These are phyloP conservation scores for Calonectria leucothoes DNA, from an alignment of 2,329 filamentous ascomycete genomes.

Conservation along the genomic window DNA sequence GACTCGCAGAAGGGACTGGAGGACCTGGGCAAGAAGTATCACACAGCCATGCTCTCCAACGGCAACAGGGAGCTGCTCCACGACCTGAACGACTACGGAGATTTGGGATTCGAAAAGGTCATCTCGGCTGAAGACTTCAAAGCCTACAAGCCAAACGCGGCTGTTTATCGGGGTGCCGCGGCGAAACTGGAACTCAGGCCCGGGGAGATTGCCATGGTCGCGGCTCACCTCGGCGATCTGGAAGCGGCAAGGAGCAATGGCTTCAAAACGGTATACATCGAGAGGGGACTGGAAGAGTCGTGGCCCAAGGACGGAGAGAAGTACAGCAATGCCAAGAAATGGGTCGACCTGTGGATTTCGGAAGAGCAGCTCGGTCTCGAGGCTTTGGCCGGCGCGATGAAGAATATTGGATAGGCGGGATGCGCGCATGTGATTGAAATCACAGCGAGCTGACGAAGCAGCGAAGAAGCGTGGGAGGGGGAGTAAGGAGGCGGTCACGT, in stretches of 20 bases:
- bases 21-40: conserved; percentile 60
- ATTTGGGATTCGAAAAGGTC: conserved; percentile 71
- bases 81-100: conserved; percentile 70
- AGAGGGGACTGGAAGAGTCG: conserved; percentile 74
- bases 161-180: conserved; percentile 77
- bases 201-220: conserved; percentile 78
- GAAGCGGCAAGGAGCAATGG: conserved; percentile 73
- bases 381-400: conserved; percentile 43
- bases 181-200: conserved; percentile 66
- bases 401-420: conserved; percentile 26
- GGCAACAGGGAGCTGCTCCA: conserved; percentile 75
- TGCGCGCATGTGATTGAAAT: not conserved
- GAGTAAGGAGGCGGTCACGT: not conserved
- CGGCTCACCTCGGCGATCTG: conserved; percentile 79
- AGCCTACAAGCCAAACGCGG: conserved; percentile 79
- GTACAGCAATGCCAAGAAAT: conserved; percentile 60
- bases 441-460: not conserved
- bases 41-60: conserved; percentile 78
- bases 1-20: conserved; percentile 70
- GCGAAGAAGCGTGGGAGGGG: too few relatives aligned
- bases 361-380: conserved; percentile 48
- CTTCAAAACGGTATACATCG: conserved; percentile 79
- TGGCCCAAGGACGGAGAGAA: conserved; percentile 64
- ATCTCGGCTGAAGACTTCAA: conserved; percentile 77
- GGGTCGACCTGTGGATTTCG: conserved; percentile 54